phyloP scores from a whole-genome alignment of 2,329 filamentous ascomycete genomes.

The Penicillium occitanis region DNA sequence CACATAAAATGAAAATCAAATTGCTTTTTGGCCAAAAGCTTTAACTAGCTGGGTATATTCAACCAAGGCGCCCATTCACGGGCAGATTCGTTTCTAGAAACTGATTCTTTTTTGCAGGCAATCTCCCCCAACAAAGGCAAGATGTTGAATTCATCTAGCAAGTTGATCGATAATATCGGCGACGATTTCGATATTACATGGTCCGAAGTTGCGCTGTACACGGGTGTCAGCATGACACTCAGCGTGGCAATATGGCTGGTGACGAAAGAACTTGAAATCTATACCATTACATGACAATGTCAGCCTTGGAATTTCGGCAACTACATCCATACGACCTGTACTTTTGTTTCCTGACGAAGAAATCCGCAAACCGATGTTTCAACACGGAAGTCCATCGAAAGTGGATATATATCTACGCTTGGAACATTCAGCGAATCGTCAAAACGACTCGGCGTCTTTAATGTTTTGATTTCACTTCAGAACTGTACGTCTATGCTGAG shows the following conservation, averaged over 20 bases:
- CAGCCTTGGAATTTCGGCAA: background rate
- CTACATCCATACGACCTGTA: background rate
- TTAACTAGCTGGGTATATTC: background rate
- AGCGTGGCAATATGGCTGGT: background rate
- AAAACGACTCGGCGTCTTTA: background rate
- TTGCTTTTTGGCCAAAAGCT: background rate
- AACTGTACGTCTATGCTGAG: background rate
- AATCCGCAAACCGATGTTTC: background rate
- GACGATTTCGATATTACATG: background rate
- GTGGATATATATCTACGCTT: background rate
- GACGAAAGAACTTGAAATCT: background rate
- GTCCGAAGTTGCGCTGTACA: constrained; percentile 1
- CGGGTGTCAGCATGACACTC: background rate
- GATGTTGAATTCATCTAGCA: background rate
- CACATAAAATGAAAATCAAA: background rate
- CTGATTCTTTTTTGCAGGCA: background rate
- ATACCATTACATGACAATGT: background rate
- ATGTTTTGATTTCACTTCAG: background rate
- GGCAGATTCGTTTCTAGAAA: background rate
- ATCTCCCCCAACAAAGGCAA: background rate
- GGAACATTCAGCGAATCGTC: background rate
- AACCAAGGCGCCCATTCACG: background rate
- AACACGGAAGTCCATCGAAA: background rate
- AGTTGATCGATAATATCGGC: background rate
- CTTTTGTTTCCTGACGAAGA: background rate